Conservation (phyloP, 2,329 filamentous ascomycete genomes). For the Colletotrichum lentis region DNA sequence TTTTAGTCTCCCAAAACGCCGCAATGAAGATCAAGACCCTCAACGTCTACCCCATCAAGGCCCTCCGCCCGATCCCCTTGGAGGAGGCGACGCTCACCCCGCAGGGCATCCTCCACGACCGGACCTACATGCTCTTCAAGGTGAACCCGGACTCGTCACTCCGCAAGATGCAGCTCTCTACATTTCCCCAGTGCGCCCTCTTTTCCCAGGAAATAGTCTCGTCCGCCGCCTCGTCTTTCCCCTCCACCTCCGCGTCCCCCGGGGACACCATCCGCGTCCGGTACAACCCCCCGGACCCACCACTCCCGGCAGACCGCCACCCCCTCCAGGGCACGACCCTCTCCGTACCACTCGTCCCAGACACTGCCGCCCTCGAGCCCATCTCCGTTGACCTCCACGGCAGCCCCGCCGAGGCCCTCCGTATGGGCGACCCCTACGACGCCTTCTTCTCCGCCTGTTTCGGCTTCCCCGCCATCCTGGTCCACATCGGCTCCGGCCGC, state of each 20-base stretch:
- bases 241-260: slow-evolving; percentile 45
- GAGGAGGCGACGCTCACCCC: slow-evolving; percentile 61
- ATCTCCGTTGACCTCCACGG: slow-evolving; percentile 66
- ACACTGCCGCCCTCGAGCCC: slow-evolving; percentile 53
- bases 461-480: slow-evolving; percentile 67
- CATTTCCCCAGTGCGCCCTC: slow-evolving; percentile 67
- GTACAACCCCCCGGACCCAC: slow-evolving; percentile 50
- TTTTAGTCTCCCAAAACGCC: not conserved
- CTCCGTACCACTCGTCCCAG: slow-evolving; percentile 65
- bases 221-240: slow-evolving; percentile 56
- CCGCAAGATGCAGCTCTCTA: slow-evolving; percentile 67
- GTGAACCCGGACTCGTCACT: slow-evolving; percentile 53
- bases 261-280: slow-evolving; percentile 52
- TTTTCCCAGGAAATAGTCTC: slow-evolving; percentile 67
- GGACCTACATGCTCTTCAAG: slow-evolving; percentile 74
- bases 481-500: slow-evolving; percentile 70
- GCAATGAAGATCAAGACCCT: slow-evolving; percentile 48
- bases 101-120: slow-evolving; percentile 72
- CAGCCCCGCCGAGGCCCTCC: slow-evolving; percentile 66
- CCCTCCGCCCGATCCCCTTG: slow-evolving; percentile 68
- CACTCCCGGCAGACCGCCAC: slow-evolving; percentile 50
- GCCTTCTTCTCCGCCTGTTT: slow-evolving; percentile 74
- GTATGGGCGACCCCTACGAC: slow-evolving; percentile 68
- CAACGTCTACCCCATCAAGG: slow-evolving; percentile 79
- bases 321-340: slow-evolving; percentile 53